Evolutionary conservation across 805 yeast species (phyloP).

Genomic region (Candida coquimbonensis): DNA sequence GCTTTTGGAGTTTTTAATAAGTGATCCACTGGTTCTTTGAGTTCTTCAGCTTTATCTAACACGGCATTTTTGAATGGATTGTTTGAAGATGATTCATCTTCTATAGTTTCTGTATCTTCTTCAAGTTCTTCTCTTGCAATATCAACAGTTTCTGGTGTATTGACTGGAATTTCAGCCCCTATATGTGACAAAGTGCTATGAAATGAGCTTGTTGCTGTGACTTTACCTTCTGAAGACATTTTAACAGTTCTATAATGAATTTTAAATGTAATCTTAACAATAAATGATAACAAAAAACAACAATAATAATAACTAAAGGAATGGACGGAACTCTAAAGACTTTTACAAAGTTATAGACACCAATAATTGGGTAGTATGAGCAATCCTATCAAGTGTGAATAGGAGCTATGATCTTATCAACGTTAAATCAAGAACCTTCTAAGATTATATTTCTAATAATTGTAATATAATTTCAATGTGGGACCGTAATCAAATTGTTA

Average conservation of each 20-base stretch:
- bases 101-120: background rate
- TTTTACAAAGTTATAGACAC: background rate
- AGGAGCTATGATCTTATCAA: no score
- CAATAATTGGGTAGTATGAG: no score
- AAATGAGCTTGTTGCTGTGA: slow-evolving; percentile 5
- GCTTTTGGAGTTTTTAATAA: slow-evolving; percentile 12
- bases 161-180: background rate
- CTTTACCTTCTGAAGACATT: slow-evolving; percentile 2
- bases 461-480: no score
- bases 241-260: background rate
- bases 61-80: background rate
- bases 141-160: background rate
- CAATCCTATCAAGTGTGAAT: no score
- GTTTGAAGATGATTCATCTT: no score
- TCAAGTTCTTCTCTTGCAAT: background rate
- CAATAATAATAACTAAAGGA: background rate
- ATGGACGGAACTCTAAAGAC: background rate
- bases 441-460: no score
- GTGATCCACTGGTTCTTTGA: background rate
- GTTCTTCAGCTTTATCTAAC: background rate
- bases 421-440: no score
- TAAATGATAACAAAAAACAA: no score
- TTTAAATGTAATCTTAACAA: background rate
- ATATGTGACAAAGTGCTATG: slow-evolving; percentile 5
- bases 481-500: no score